Evolutionary conservation across 2,329 filamentous ascomycete species (phyloP), one percentile per base, ranked within the genome.

Genomic region (Fusarium sp.): DNA sequence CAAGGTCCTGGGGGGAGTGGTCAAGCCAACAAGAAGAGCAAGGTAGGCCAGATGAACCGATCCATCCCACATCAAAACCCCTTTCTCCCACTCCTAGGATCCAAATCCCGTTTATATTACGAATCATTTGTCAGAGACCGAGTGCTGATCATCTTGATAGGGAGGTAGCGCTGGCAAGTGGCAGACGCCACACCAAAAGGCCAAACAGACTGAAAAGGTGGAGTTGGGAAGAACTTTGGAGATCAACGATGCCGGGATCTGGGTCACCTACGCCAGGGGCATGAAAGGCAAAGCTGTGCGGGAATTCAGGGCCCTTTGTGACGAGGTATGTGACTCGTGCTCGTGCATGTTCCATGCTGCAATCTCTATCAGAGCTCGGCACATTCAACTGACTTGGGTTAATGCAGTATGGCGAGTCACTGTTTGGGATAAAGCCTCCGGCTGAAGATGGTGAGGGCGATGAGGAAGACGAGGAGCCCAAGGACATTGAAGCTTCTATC

Each of bases 401-500:
- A 43, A 43, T 66, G 13, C 71, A 95, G 90, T 94, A 94, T 78
- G 92, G 90, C 25, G 88, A 92, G 75, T 88, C 87, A 70, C 83
- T 91, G 72, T 92, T 91, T 78, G 86, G 84, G 68, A 87, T 91
- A 71, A 83, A 83, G 20, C 76, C 81, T 5, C 78, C 81, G 4
- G 80, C 81, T 48, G 80, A 78, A 18, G 79, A 79, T 27, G 73
- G 77, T 25, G 78, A 82, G 66, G 78, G 77, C 67, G 76, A 80
- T 60, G 80, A 81, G 13, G 82, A 77, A 13, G 84, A 78, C 3
- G 84, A 85, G 7, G 84, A 85, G 1, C 82, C 82, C 16, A 84
- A 84, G n/a, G 93, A 95, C 76, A 94, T 97, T 76, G 94, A 95
- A 79, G 87, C 90, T 6, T 89, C 91, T 32, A 94, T 97, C 75